Evolutionary conservation across 2,329 filamentous ascomycete species (phyloP).

Genomic region (Rosellinia necatrix): DNA sequence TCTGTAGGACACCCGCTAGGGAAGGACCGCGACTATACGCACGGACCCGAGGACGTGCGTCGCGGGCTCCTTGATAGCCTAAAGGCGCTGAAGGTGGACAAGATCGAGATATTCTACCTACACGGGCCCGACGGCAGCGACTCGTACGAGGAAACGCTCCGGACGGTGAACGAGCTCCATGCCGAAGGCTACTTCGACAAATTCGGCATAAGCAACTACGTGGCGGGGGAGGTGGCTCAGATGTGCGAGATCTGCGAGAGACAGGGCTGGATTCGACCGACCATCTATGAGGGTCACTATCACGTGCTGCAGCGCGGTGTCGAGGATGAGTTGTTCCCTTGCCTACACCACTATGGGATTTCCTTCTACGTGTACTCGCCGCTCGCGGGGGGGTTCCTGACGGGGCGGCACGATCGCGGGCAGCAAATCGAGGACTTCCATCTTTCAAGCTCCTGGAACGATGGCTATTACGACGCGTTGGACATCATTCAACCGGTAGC

Average conservation of each 20-base stretch:
- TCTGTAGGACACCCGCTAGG: slow-evolving; percentile 3
- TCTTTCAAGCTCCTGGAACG: slow-evolving; percentile 14
- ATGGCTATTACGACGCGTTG: slow-evolving; percentile 17
- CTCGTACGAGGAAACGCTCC: slow-evolving; percentile 47
- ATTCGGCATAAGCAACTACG: slow-evolving; percentile 54
- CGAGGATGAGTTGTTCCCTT: slow-evolving; percentile 49
- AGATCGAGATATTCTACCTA: slow-evolving; percentile 31
- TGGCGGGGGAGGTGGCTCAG: slow-evolving; percentile 49
- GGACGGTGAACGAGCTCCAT: slow-evolving; percentile 49
- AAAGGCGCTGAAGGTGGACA: slow-evolving; percentile 34
- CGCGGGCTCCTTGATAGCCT: slow-evolving; percentile 42
- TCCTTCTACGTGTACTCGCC: slow-evolving; percentile 50
- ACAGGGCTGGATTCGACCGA: slow-evolving; percentile 47
- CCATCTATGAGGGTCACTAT: slow-evolving; percentile 54
- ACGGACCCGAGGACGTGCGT: slow-evolving; percentile 38
- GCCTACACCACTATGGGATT: slow-evolving; percentile 48
- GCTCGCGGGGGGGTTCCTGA: slow-evolving; percentile 22
- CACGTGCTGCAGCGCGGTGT: slow-evolving; percentile 49
- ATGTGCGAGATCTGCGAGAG: slow-evolving; percentile 49
- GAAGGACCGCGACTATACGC: slow-evolving; percentile 22
- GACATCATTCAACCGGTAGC: slow-evolving; percentile 37
- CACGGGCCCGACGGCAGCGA: slow-evolving; percentile 52
- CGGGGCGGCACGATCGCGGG: slow-evolving; percentile 16
- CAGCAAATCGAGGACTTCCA: slow-evolving; percentile 8
- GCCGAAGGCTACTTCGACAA: slow-evolving; percentile 38